These are phyloP conservation scores for Heliocybe sulcata DNA, from an alignment of 1,284 basidiomycete species.

Conservation along the genomic window DNA sequence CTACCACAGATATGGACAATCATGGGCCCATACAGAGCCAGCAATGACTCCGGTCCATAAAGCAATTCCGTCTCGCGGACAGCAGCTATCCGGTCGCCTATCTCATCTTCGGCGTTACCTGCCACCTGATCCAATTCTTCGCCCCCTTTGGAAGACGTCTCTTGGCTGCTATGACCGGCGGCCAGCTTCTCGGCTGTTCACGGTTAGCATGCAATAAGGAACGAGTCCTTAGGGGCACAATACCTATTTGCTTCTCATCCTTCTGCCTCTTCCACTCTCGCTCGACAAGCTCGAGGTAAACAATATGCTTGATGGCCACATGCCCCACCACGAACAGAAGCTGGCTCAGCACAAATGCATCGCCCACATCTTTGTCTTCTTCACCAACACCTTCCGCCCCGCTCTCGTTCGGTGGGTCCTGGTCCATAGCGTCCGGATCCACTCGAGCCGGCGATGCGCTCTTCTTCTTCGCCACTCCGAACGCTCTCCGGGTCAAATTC, in stretches of 20 bases:
- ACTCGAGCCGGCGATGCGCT: slow-evolving; percentile 16
- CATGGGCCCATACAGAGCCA: slow-evolving; percentile 86
- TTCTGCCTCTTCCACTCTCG: slow-evolving; percentile 96
- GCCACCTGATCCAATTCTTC: slow-evolving; percentile 97
- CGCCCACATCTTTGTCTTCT: slow-evolving; percentile 51
- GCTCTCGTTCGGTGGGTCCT: slow-evolving; percentile 28
- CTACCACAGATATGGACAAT: slow-evolving; percentile 86
- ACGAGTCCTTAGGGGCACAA: slow-evolving; percentile 14
- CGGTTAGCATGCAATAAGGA: slow-evolving; percentile 2
- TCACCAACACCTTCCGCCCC: slow-evolving; percentile 2
- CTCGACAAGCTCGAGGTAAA: slow-evolving; percentile 95
- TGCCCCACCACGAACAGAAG: slow-evolving; percentile 94
- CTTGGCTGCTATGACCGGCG: slow-evolving; percentile 26
- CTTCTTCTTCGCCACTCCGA: slow-evolving; percentile 33
- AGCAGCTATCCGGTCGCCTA: slow-evolving; percentile 83
- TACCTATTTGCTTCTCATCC: slow-evolving; percentile 79
- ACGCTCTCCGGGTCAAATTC: slow-evolving; percentile 71
- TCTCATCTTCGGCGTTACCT: slow-evolving; percentile 97
- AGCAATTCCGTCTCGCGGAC: slow-evolving; percentile 87
- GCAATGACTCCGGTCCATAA: slow-evolving; percentile 78
- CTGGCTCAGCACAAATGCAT: slow-evolving; percentile 86
- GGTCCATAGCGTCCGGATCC: slow-evolving; percentile 46
- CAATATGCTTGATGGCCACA: slow-evolving; percentile 96
- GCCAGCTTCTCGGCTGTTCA: slow-evolving; percentile 47
- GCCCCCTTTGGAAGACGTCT: slow-evolving; percentile 49